A percentile compares a stretch with the other conserved stretches of the same genome.
Evolutionary conservation across 768 basidiomycete species (phyloP).

Genomic region (Heimioporus sp.): DNA sequence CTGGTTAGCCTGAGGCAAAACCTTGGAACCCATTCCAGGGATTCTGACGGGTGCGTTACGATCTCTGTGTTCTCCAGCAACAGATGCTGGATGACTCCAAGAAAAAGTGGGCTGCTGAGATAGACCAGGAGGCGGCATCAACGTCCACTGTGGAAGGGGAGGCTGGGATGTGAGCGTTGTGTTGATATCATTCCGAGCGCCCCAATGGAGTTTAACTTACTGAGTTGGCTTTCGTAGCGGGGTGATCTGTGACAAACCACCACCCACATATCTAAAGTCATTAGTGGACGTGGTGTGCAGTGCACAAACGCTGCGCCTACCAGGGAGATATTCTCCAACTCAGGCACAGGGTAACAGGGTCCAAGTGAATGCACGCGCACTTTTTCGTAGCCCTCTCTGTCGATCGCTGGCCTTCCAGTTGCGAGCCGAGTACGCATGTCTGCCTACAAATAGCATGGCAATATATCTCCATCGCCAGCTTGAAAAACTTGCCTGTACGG

Average conservation of each 20-base stretch:
- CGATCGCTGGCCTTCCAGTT: not conserved
- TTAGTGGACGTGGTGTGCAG: not conserved
- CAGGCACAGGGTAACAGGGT: not conserved
- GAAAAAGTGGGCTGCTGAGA: too few relatives aligned
- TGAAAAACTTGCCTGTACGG: slow-evolving; percentile 5
- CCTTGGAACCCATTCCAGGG: too few relatives aligned
- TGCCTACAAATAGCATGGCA: not conserved
- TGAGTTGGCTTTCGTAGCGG: too few relatives aligned
- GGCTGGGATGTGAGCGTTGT: too few relatives aligned
- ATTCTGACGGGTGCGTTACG: too few relatives aligned
- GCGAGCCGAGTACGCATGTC: slow-evolving; percentile 8
- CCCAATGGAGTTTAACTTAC: too few relatives aligned
- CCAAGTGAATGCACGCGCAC: slow-evolving; percentile 1
- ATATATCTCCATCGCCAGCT: not conserved
- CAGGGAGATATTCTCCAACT: not conserved
- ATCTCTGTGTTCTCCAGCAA: too few relatives aligned
- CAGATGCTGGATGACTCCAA: too few relatives aligned
- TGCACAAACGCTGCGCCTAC: not conserved
- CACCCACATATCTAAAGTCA: slow-evolving; percentile 8
- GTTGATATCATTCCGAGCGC: too few relatives aligned
- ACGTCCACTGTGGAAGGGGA: too few relatives aligned
- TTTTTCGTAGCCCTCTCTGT: not conserved
- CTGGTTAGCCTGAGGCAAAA: too few relatives aligned
- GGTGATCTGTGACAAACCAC: slow-evolving; percentile 7
- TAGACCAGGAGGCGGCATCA: too few relatives aligned